Evolutionary conservation across 2,329 filamentous ascomycete species (phyloP).

Genomic region (Hypoxylon sp.): DNA sequence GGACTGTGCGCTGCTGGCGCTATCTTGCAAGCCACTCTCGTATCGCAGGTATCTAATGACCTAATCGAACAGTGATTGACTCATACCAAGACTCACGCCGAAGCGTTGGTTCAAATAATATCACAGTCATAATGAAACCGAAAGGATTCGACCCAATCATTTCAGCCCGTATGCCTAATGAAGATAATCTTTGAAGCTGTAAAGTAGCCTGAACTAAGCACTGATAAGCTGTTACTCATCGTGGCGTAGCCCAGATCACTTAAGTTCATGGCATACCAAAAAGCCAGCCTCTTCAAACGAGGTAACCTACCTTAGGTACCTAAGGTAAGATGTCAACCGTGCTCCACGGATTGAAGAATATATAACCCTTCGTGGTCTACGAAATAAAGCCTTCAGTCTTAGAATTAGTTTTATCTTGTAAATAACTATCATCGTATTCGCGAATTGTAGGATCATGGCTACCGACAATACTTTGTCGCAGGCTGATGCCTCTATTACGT

Average conservation of each 20-base stretch:
- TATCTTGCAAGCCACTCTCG: neutral
- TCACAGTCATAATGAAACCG: neutral
- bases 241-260: neutral
- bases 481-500: constrained; percentile 45
- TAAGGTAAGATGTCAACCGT: neutral
- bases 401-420: neutral
- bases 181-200: neutral
- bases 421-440: neutral
- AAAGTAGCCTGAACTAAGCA: neutral
- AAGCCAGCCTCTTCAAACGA: neutral
- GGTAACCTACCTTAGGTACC: too few species aligned
- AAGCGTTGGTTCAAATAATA: neutral
- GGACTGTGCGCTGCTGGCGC: neutral
- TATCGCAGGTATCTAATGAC: neutral
- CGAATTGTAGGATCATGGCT: neutral
- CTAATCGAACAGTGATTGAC: neutral
- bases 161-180: neutral
- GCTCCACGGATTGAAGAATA: neutral
- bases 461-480: neutral
- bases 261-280: neutral
- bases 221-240: neutral
- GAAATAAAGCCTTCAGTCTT: neutral
- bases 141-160: neutral
- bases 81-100: neutral
- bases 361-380: neutral